These are phyloP conservation scores for Colletotrichum incanum DNA, from an alignment of 2,329 filamentous ascomycete genomes.

Conservation along the genomic window DNA sequence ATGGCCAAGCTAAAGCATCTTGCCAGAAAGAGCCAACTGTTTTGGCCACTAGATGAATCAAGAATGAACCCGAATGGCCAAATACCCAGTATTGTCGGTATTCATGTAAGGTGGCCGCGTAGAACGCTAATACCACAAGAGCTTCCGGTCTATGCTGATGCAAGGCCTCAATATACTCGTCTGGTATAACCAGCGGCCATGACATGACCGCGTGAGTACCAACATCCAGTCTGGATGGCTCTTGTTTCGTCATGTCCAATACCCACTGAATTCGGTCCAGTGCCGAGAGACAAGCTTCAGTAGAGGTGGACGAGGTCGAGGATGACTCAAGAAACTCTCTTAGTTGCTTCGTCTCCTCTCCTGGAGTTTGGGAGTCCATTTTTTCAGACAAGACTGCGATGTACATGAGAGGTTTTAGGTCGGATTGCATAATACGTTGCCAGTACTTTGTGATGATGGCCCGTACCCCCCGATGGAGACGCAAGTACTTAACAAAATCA, in stretches of 20 bases:
- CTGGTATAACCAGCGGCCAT: conserved; percentile 55
- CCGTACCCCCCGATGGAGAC: conserved; percentile 51
- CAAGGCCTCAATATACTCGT: conserved; percentile 55
- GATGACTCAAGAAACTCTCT: neutral
- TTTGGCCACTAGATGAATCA: conserved; percentile 52
- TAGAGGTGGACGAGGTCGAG: conserved; percentile 3
- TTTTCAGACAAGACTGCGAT: conserved; percentile 18
- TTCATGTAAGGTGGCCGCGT: conserved; percentile 58
- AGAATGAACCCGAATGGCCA: conserved; percentile 50
- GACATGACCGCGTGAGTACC: conserved; percentile 48
- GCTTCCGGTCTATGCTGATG: conserved; percentile 57
- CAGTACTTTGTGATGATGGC: conserved; percentile 45
- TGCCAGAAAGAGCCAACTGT: conserved; percentile 54
- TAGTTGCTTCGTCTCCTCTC: conserved; percentile 15
- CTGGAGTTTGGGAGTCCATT: neutral
- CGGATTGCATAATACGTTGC: conserved; percentile 44
- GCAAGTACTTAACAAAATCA: conserved; percentile 50
- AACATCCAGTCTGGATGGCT: conserved; percentile 10
- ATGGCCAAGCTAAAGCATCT: conserved; percentile 53
- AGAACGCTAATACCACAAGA: conserved; percentile 57
- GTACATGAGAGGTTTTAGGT: conserved; percentile 46
- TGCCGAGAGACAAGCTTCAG: conserved; percentile 36
- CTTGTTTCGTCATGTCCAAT: conserved; percentile 33
- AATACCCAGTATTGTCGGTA: conserved; percentile 54
- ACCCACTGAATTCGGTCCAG: conserved; percentile 41